Evolutionary conservation across 2,329 filamentous ascomycete species (phyloP).

Genomic region (Aspergillus fumigatus): DNA sequence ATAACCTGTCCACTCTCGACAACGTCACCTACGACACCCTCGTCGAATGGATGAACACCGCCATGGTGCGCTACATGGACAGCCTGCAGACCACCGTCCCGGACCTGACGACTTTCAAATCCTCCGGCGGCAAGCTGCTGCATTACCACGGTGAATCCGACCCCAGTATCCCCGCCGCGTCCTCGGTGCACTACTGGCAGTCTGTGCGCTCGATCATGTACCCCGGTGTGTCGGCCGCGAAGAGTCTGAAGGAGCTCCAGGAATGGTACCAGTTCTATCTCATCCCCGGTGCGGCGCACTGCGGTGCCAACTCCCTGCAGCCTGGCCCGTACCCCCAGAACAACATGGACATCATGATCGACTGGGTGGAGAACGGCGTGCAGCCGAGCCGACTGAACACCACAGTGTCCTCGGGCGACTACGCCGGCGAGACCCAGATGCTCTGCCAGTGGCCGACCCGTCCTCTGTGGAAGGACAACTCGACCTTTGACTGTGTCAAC

Average conservation of each 20-base stretch:
- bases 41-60: conserved; percentile 50
- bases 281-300: conserved; percentile 52
- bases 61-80: conserved; percentile 47
- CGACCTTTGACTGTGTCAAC: conserved; percentile 35
- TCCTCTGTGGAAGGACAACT: conserved; percentile 29
- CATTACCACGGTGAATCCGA: conserved; percentile 58
- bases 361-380: conserved; percentile 50
- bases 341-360: conserved; percentile 45
- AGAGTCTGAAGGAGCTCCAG: conserved; percentile 39
- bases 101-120: conserved; percentile 49
- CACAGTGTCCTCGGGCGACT: conserved; percentile 29
- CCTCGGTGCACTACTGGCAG: conserved; percentile 53
- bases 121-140: conserved; percentile 52
- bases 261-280: conserved; percentile 55
- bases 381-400: conserved; percentile 44
- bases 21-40: conserved; percentile 55
- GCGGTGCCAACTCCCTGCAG: conserved; percentile 43
- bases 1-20: conserved; percentile 42
- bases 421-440: conserved; percentile 30
- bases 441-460: conserved; percentile 33
- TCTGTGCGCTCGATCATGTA: conserved; percentile 51
- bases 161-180: conserved; percentile 48
- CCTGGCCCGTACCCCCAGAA: conserved; percentile 44
- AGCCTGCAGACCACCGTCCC: conserved; percentile 52
- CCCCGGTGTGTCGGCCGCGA: conserved; percentile 34